phyloP scores from a whole-genome alignment of 768 basidiomycete genomes.

The Tulasnella sp. region DNA sequence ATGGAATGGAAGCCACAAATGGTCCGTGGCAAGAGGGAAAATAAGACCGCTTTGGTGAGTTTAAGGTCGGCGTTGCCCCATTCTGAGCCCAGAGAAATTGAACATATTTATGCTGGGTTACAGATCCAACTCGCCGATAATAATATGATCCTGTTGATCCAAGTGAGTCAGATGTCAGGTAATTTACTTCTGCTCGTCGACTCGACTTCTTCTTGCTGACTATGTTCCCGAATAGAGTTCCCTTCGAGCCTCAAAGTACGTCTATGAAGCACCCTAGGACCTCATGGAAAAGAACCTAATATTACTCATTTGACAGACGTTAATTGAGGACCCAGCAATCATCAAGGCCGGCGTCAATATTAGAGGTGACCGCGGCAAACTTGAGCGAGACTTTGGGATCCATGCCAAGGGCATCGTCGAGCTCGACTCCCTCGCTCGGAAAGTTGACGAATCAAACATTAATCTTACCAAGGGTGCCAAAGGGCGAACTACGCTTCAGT shows the following conservation, averaged over 20 bases:
- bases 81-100: neutral
- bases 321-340: conserved; percentile 35
- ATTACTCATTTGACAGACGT: conserved; percentile 26
- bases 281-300: neutral
- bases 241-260: neutral
- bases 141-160: conserved; percentile 37
- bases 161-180: conserved; percentile 42
- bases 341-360: conserved; percentile 42
- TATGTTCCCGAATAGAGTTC: neutral
- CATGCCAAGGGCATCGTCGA: conserved; percentile 36
- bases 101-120: neutral
- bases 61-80: neutral
- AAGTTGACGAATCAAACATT: conserved; percentile 28
- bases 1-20: conserved; percentile 2
- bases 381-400: conserved; percentile 39
- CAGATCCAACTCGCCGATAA: conserved; percentile 37
- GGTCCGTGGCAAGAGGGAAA: neutral
- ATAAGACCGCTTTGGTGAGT: conserved; percentile 4
- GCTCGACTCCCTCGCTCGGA: conserved; percentile 35
- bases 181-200: conserved; percentile 4
- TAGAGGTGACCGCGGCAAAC: conserved; percentile 39
- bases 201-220: neutral
- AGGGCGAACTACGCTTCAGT: conserved; percentile 35
- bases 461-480: conserved; percentile 18
- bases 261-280: too few species aligned